These are phyloP conservation scores for Somion occarium DNA, from an alignment of 1,284 basidiomycete genomes.

Conservation along the genomic window DNA sequence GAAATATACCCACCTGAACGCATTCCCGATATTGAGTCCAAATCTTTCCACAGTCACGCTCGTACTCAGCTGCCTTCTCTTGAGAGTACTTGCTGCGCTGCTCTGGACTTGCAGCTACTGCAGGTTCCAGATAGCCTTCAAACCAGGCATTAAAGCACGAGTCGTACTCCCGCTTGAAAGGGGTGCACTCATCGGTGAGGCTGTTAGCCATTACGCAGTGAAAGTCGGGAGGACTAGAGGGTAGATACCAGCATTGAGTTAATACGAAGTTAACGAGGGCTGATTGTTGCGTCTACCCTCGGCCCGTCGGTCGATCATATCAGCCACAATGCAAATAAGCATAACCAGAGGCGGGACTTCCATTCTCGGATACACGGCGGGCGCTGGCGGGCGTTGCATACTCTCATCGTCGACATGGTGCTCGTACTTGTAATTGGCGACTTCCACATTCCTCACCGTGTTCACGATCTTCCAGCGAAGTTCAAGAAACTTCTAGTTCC, in stretches of 20 bases:
- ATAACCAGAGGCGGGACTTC: background rate
- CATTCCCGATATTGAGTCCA: conserved; percentile 81
- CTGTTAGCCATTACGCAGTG: conserved; percentile 79
- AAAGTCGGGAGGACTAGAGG: no score
- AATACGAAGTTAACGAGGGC: no score
- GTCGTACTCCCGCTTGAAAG: conserved; percentile 87
- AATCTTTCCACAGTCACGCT: conserved; percentile 74
- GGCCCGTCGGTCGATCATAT: no score
- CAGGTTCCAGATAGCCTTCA: conserved; percentile 87
- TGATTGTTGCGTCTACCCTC: no score
- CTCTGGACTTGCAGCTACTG: conserved; percentile 41
- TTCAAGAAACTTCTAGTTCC: conserved; percentile 97
- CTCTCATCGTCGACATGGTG: conserved; percentile 43
- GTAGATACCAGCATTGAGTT: no score
- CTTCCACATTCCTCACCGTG: conserved; percentile 86
- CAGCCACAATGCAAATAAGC: no score
- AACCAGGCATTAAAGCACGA: conserved; percentile 97
- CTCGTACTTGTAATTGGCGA: conserved; percentile 94
- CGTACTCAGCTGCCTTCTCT: conserved; percentile 75
- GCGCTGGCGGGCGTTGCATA: background rate
- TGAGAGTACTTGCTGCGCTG: conserved; percentile 43
- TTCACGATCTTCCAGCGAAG: conserved; percentile 89
- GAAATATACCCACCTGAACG: conserved; percentile 51
- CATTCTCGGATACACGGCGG: background rate
- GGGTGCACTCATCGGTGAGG: conserved; percentile 80